These are phyloP conservation scores for Hypoxylon perforatum DNA, from an alignment of 495 filamentous ascomycete species.

Conservation along the genomic window DNA sequence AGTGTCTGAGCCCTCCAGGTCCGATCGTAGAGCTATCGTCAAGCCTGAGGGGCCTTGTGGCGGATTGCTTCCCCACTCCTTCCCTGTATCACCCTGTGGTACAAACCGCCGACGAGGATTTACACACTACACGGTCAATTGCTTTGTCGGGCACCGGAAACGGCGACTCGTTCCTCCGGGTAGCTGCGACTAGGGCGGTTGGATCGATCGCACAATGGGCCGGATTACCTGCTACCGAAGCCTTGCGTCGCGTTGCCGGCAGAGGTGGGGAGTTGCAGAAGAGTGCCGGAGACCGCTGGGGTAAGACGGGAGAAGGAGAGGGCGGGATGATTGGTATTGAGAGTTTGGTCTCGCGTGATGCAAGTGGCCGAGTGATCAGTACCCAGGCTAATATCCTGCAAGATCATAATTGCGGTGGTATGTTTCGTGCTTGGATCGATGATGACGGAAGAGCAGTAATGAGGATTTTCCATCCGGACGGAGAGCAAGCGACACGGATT, in stretches of 20 bases:
- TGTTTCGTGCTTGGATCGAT: conserved; percentile 86
- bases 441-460: conserved; percentile 69
- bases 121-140: conserved; percentile 63
- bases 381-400: conserved; percentile 64
- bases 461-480: conserved; percentile 66
- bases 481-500: conserved; percentile 13
- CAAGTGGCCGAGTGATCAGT: conserved; percentile 54
- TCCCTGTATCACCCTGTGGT: conserved; percentile 49
- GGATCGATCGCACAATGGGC: conserved; percentile 77
- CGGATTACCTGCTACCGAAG: conserved; percentile 53
- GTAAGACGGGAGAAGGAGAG: conserved; percentile 79
- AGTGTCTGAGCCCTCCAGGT: conserved; percentile 33
- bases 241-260: conserved; percentile 73
- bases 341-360: conserved; percentile 57
- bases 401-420: conserved; percentile 89
- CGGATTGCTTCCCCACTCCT: conserved; percentile 64
- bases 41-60: conserved; percentile 53
- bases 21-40: conserved; percentile 55
- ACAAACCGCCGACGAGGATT: not conserved
- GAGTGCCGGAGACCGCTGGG: conserved; percentile 82
- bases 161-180: conserved; percentile 86
- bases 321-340: conserved; percentile 93
- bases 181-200: conserved; percentile 75
- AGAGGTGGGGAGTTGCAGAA: conserved; percentile 77
- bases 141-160: conserved; percentile 89